Base-by-base conservation (phyloP, 2,329 filamentous ascomycete genomes). In the Gnomoniopsis smithogilvyi region DNA sequence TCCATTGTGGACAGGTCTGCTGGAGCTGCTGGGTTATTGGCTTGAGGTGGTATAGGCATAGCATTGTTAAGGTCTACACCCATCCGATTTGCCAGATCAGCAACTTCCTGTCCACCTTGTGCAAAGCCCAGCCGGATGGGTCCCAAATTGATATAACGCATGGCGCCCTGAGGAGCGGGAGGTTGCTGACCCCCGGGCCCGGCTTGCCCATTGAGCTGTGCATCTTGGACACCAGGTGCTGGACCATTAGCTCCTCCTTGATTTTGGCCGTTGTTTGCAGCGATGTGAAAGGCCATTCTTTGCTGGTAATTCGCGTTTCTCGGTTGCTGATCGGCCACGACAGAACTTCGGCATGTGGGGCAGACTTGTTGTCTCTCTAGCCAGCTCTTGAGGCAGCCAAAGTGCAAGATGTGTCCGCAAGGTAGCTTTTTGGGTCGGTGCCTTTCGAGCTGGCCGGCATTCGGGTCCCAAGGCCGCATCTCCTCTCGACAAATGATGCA, bases 401-500 rank as follows among this genome's bases (percentile, higher is more conserved):
- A 90, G 73, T 99, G 95, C 43, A 99, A 77, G 43, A 98, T 95
- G 69, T 99, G 95, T 4, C 94, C 93, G 73, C 95, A 99, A 0
- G 95, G 95, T 11, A 99, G 82, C 75, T 96, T 98, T 79, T 99
- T 99, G 7, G 95, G 92, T 21, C 95, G 84, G 58, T 90, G 83
- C 56, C 94, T 85, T 69, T 98, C 92, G 60, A 96, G 88, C 58
- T 89, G 81, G n/a, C 85, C 88, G 80, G 65, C 84, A 75, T 75
- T 72, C 6, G 79, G 76, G 59, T 84, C 74, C 90, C 92, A 96
- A 1, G 89, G 86, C 36, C 85, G 85, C 95, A 99, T 99, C 64
- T 96, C 91, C 72, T 99, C 95, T 62, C 95, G 87, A 73, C 95
- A 99, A 57, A 99, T 96, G 66, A 99, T 99, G 73, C 95, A 99